Base-by-base conservation (phyloP, 768 basidiomycete genomes). In the Termitomyces sp. region DNA sequence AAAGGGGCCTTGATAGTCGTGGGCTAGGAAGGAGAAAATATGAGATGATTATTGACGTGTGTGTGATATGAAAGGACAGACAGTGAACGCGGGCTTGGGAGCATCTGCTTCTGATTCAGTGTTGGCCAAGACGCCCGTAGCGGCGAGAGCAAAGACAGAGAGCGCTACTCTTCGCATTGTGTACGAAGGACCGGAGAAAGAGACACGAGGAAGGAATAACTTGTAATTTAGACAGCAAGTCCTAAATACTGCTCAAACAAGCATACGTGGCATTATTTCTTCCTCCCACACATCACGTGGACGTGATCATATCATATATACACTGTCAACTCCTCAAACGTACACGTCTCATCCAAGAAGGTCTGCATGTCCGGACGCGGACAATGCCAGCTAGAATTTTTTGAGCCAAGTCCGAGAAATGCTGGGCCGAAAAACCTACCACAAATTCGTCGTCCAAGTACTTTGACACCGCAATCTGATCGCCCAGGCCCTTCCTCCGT, bases 401-500 rank as follows among this genome's bases (percentile, higher is more conserved):
- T 29, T 59, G 12, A 64, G 49, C 48, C 20, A 59, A 56, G 13
- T 37, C 10, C 46, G 48, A 59, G n/a, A 54, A 48, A 53, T 36
- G 26, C 36, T 26, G 24, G 8, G 13, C 36, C 26, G 26, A 29
- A 52, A 52, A 34, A 82, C 88, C 68, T 70, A 91, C 87, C 77
- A 92, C 87, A 79, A 95, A 95, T 79, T 98, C 95, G 68, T 97
- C 94, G 71, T 98, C 95, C 69, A 98, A 72, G 74, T 97, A 98
- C 73, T 97, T 98, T 33, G 94, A 94, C 60, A 97, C 95, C 8
- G 94, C 92, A 61, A 98, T 96, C 74, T 94, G 92, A 72, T 98
- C 96, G 26, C 94, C 94, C 29, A 98, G 82, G 22, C 97, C 97
- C 70, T 99, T 99, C 68, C 97, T 80, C 74, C 97, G 81, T 58